Percentiles rank a stretch among this genome's conserved stretches.
phyloP scores from a whole-genome alignment of 2,329 filamentous ascomycete genomes.

The Cladophialophora carrionii region DNA sequence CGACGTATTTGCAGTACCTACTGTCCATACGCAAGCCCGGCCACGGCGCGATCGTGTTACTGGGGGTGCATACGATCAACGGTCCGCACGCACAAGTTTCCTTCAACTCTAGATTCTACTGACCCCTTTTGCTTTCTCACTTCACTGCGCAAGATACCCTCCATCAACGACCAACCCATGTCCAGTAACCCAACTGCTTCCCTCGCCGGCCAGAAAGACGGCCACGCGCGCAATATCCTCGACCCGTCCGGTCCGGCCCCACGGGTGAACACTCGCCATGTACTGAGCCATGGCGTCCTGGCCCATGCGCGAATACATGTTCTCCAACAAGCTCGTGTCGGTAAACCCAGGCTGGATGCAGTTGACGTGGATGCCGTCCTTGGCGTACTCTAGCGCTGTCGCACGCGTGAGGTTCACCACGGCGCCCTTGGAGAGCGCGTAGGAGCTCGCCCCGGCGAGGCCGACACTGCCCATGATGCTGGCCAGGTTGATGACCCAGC shows the following conservation, averaged over 20 bases:
- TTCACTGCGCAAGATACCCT: constrained; percentile 43
- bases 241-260: constrained; percentile 40
- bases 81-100: too few species aligned
- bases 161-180: constrained; percentile 52
- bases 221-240: constrained; percentile 48
- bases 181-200: constrained; percentile 52
- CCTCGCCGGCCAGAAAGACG: constrained; percentile 53
- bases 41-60: too few species aligned
- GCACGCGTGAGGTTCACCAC: constrained; percentile 52
- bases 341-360: constrained; percentile 50
- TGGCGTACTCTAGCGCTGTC: constrained; percentile 50
- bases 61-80: too few species aligned
- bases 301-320: constrained; percentile 39
- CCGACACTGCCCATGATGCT: constrained; percentile 24
- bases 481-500: constrained; percentile 50
- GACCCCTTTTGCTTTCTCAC: not conserved
- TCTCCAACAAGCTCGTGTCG: constrained; percentile 46
- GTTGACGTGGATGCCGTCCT: constrained; percentile 49
- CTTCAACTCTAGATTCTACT: too few species aligned
- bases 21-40: too few species aligned
- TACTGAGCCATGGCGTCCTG: constrained; percentile 11
- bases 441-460: constrained; percentile 38
- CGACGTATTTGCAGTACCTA: too few species aligned
- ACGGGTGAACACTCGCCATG: constrained; percentile 26
- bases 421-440: constrained; percentile 55